Evolutionary conservation across 441 rosid species (phyloP).

Genomic region (Corymbia citriodora): DNA sequence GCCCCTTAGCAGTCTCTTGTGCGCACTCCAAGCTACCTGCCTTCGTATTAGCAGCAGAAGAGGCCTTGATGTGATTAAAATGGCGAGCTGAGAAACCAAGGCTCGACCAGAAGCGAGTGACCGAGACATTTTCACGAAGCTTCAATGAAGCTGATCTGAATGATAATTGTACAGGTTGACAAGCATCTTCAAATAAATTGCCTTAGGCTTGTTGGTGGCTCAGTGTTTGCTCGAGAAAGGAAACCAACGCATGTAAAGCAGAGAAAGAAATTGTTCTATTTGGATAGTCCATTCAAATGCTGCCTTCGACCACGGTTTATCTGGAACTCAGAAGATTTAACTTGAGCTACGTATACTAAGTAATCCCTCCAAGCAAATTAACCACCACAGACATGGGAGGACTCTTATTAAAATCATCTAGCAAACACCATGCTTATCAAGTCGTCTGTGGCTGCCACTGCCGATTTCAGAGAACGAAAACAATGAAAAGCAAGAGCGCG

Average conservation of each 20-base stretch:
- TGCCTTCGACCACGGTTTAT: background rate
- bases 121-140: too few species aligned
- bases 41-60: too few species aligned
- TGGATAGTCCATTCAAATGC: background rate
- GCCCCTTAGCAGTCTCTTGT: too few species aligned
- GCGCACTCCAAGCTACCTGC: too few species aligned
- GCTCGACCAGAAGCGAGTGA: too few species aligned
- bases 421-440: background rate
- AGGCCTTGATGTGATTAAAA: too few species aligned
- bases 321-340: background rate
- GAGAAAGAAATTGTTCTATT: background rate
- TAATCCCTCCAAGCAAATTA: background rate
- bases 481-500: background rate
- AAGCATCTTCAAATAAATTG: background rate
- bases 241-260: background rate
- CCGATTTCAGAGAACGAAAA: background rate
- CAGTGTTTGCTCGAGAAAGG: background rate
- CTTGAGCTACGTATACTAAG: background rate
- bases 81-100: too few species aligned
- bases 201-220: background rate
- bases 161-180: too few species aligned
- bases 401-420: rapidly evolving
- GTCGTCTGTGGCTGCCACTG: rapidly evolving
- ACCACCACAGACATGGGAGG: background rate
- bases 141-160: too few species aligned